Base-by-base conservation (phyloP, 495 filamentous ascomycete genomes). In the Aspergillus biplanus region DNA sequence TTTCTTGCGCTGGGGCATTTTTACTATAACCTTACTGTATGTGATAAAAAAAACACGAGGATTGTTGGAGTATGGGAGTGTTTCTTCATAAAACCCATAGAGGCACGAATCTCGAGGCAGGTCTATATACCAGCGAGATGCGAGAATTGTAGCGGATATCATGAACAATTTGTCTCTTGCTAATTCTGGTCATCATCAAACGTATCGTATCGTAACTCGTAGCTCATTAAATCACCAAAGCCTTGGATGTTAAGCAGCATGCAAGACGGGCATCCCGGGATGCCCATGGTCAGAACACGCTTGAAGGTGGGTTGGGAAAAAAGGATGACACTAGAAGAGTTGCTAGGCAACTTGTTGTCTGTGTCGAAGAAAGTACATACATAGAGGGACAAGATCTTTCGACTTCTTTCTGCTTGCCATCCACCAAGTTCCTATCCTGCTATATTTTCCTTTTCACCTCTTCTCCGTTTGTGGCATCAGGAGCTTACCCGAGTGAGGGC, bases 161-260 rank as follows among this genome's bases (percentile, higher is more conserved):
- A 50, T 16, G 21, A 13, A 50, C 47, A 50, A 50, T 50, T 16
- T 50, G n/a, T 50, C 21, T 50, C 39, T 44, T 44, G 11, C 13
- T 13, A 59, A 33, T 59, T 44, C 18, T 47, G 31, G 34, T 27
- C 16, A 54, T 61, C 27, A 54, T 44, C n/a, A 44, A 15, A 35
- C 12, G 9, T 44, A 44, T 61, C 58, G 6, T 44, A 44, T 61
- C 58, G 33, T 61, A 42, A 47, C 8, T 61, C 58, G 39, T 61
- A 33, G 54, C 32, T 60, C 47, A 47, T 52, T 31, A 52, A 31
- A 50, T 21, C 47, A 16, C n/a, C 47, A 1, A 16, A 16, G 46
- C n/a, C 6, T 21, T 49, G n/a, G 2, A 21, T 6, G 21, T 21
- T 11, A 13, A 50, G 15, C 39, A 44, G 39, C 39, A 11, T 44